A percentile compares a stretch with the other conserved stretches of the same genome.
These are phyloP conservation scores for Drechslera avenae DNA, from an alignment of 2,329 filamentous ascomycete genomes.

Conservation along the genomic window DNA sequence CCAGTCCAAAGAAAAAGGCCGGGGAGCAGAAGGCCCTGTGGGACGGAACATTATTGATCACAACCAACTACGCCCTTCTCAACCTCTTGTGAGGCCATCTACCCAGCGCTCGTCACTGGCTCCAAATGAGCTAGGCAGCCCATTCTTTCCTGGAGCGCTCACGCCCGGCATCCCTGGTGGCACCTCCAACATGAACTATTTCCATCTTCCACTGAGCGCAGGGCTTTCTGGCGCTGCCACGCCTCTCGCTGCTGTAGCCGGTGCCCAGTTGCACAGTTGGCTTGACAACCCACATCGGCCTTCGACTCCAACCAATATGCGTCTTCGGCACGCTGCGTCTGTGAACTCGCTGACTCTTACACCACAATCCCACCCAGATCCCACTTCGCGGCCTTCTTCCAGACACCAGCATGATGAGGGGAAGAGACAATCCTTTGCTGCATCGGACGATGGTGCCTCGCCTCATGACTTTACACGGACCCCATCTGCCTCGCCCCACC, in stretches of 20 bases:
- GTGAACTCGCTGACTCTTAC: slow-evolving; percentile 54
- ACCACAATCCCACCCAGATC: slow-evolving; percentile 53
- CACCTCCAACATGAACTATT: slow-evolving; percentile 79
- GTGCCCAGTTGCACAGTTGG: slow-evolving; percentile 67
- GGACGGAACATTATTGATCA: slow-evolving; percentile 22
- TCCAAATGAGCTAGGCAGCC: slow-evolving; percentile 44
- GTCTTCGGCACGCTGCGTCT: slow-evolving; percentile 48
- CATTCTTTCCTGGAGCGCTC: slow-evolving; percentile 52
- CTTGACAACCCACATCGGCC: slow-evolving; percentile 44
- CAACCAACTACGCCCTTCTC: slow-evolving; percentile 30
- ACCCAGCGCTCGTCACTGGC: slow-evolving; percentile 37
- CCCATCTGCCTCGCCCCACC: slow-evolving; percentile 51
- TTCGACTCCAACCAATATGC: slow-evolving; percentile 42
- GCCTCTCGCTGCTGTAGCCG: slow-evolving; percentile 77
- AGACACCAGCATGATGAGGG: slow-evolving; percentile 46
- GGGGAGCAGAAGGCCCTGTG: slow-evolving; percentile 21
- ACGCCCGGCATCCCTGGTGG: slow-evolving; percentile 69
- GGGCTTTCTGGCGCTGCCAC: slow-evolving; percentile 78
- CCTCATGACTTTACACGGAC: slow-evolving; percentile 38
- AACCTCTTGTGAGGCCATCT: slow-evolving; percentile 33
- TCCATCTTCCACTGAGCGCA: slow-evolving; percentile 75
- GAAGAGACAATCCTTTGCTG: slow-evolving; percentile 35
- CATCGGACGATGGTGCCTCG: slow-evolving; percentile 32
- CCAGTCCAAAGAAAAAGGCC: slow-evolving; percentile 30
- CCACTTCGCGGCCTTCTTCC: slow-evolving; percentile 53